These are phyloP conservation scores for Diaporthe longicolla DNA, from an alignment of 2,329 filamentous ascomycete species.

Conservation along the genomic window DNA sequence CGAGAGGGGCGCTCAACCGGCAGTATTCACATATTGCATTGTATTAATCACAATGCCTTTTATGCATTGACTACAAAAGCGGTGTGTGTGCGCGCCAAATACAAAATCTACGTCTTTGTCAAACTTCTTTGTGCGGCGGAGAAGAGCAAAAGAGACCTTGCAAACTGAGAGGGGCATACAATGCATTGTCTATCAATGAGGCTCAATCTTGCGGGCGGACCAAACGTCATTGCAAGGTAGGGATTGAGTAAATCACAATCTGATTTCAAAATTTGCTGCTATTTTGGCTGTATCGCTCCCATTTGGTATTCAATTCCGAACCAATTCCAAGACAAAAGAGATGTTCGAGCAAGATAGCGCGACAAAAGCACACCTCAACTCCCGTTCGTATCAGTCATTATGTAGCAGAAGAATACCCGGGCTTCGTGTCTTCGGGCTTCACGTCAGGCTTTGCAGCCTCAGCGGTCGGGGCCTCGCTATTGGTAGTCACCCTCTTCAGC, in stretches of 20 bases:
- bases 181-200: neutral
- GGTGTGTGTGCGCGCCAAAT: neutral
- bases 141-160: neutral
- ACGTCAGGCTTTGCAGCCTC: neutral
- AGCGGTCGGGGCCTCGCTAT: neutral
- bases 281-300: neutral
- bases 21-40: neutral
- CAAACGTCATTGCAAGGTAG: neutral
- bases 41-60: neutral
- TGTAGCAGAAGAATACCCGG: conserved; percentile 11
- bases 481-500: neutral
- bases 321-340: conserved; percentile 22
- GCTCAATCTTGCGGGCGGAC: neutral
- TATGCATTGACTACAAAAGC: neutral
- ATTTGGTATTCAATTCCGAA: conserved; percentile 5
- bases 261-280: neutral
- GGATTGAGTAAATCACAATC: neutral
- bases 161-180: neutral
- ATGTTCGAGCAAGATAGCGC: neutral
- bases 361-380: neutral
- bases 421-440: neutral
- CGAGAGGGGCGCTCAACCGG: too few relatives aligned
- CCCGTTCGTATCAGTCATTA: conserved; percentile 16
- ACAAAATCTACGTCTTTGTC: neutral
- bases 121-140: neutral